phyloP scores from a whole-genome alignment of 164 flowering plant species.

The Dillenia turbinata region DNA sequence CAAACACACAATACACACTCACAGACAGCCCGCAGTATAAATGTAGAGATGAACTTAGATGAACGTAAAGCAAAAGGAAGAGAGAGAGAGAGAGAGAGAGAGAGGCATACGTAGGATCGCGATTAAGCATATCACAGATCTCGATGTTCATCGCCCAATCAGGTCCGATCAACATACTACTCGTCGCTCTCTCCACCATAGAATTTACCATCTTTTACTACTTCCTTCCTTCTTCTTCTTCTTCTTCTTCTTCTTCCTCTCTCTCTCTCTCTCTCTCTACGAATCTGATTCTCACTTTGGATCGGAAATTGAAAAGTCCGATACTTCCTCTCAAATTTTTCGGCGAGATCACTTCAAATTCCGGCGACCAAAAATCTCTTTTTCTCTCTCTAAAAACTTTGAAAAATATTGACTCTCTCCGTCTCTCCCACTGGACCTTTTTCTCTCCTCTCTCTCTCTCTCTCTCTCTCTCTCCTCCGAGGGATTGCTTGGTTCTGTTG shows the following conservation, averaged over 20 bases:
- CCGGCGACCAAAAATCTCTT: background rate
- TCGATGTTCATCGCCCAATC: slow-evolving; percentile 99
- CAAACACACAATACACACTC: too few species aligned
- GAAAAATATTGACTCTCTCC: too few species aligned
- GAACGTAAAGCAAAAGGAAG: too few species aligned
- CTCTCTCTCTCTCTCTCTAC: too few species aligned
- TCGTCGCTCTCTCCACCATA: slow-evolving; percentile 89
- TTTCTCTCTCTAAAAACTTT: too few species aligned
- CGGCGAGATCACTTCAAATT: slow-evolving; percentile 17
- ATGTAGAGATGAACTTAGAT: too few species aligned
- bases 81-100: background rate
- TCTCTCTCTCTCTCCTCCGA: too few species aligned
- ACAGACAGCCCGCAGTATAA: too few species aligned
- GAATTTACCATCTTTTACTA: slow-evolving; percentile 68
- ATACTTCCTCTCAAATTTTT: background rate
- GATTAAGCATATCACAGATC: slow-evolving; percentile 93
- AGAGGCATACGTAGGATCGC: slow-evolving; percentile 70
- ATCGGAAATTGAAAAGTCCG: slow-evolving; percentile 2
- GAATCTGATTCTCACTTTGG: background rate
- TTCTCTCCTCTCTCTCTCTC: too few species aligned
- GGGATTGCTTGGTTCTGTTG: too few species aligned
- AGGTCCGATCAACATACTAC: slow-evolving; percentile 92
- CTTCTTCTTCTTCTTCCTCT: background rate
- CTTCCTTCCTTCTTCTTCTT: slow-evolving; percentile 1
- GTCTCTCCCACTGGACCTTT: too few species aligned